Evolutionary conservation across 352 stramenopile genomes (phyloP), one percentile per base, ranked within the genome.

Genomic region (Phytopythium litorale): DNA sequence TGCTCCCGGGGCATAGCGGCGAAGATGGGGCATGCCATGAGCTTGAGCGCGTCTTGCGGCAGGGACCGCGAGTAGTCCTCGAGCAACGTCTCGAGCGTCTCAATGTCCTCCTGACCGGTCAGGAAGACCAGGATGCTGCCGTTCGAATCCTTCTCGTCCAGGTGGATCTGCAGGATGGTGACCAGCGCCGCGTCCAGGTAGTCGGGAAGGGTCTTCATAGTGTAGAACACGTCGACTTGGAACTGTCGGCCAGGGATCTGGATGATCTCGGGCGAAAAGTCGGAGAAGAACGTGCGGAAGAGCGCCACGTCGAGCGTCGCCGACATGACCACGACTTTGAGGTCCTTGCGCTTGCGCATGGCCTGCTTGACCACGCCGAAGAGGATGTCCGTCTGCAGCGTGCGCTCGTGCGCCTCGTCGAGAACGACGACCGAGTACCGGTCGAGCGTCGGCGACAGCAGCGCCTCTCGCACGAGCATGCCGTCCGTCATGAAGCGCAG

Each of bases 281-380:
- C 91, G n/a, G 78, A 72, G 72, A 99, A 99, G 70, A 98, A 99
- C 15, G 68, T 68, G 55, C 84, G 70, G 75, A 99, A 99, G 7
- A 97, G 84, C 54, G 81, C 71, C 32, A 98, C 88, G 64, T 99
- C 92, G 28, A 99, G 75, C 37, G 97, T 99, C 45, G 97, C 98
- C n/a, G 93, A 99, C 96, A 99, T 99, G 62, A 99, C 93, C 30
- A 99, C 87, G 13, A 99, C 86, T 61, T 92, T 94, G n/a, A 99
- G 76, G 59, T 95, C 78, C 43, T 76, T 84, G 38, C 88, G 81
- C 63, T 85, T 88, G 43, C 86, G 68, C 70, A 95, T 73, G 23
- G 89, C 90, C 19, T 78, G 82, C 75, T 94, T 92, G 51, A 94
- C 79, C 64, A 98, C 92, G 8, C 83, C 76, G 64, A 92, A 92